phyloP scores from a whole-genome alignment of 2,329 filamentous ascomycete species.

The Mollisia scopiformis region DNA sequence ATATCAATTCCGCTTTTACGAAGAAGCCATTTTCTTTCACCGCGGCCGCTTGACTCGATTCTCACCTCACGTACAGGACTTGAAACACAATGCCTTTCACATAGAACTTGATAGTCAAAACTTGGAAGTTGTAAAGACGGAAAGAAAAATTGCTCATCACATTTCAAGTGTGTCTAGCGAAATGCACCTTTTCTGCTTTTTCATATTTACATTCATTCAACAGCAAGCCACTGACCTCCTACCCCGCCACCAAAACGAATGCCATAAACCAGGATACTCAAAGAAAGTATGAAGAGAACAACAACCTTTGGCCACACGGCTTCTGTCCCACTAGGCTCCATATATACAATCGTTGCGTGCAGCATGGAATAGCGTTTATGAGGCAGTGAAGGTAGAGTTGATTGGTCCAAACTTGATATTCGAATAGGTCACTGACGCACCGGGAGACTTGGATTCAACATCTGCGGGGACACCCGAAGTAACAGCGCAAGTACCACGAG shows the following conservation, averaged over 20 bases:
- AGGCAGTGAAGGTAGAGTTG: constrained; percentile 30
- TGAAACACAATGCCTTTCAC: no score
- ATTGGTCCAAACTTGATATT: constrained; percentile 36
- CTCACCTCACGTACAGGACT: no score
- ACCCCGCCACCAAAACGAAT: background rate
- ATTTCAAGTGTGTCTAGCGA: background rate
- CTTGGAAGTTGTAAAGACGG: no score
- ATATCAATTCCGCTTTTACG: no score
- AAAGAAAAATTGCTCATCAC: background rate
- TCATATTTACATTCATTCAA: constrained; percentile 9
- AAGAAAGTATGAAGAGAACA: background rate
- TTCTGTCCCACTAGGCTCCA: background rate
- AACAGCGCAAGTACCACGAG: constrained; percentile 56
- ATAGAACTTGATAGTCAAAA: no score
- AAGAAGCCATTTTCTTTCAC: no score
- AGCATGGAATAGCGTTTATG: background rate
- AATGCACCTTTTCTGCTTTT: background rate
- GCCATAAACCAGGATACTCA: background rate
- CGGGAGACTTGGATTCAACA: constrained; percentile 49
- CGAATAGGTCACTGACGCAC: constrained; percentile 44
- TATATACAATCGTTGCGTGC: background rate
- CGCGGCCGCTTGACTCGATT: no score
- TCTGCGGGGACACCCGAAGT: constrained; percentile 53
- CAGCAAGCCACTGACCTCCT: background rate
- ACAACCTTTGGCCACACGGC: background rate